phyloP scores from a whole-genome alignment of 352 stramenopile species.

The Saprolegnia diclina region DNA sequence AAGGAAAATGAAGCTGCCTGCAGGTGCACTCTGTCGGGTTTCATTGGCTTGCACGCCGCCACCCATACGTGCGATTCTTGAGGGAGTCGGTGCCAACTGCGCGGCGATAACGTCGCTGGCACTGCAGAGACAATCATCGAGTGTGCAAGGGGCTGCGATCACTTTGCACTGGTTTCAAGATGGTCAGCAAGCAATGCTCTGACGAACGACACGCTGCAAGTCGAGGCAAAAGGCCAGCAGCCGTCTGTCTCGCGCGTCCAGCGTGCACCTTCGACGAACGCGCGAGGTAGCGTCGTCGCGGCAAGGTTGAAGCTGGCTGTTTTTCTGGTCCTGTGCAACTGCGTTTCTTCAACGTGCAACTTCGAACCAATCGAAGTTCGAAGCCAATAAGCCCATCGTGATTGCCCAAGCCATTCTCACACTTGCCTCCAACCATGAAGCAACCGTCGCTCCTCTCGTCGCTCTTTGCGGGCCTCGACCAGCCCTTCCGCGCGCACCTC shows the following conservation, averaged over 20 bases:
- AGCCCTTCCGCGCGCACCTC: not conserved
- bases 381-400: not conserved
- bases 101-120: too few relatives aligned
- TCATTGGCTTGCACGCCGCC: not conserved
- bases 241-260: not conserved
- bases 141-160: too few relatives aligned
- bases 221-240: too few relatives aligned
- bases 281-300: not conserved
- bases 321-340: not conserved
- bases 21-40: not conserved
- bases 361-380: not conserved
- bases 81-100: too few relatives aligned
- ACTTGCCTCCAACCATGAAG: not conserved
- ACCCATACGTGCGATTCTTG: too few relatives aligned
- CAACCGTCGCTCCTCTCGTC: not conserved
- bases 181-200: too few relatives aligned
- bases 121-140: too few relatives aligned
- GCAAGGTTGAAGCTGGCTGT: not conserved
- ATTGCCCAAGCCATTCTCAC: not conserved
- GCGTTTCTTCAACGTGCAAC: not conserved
- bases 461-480: not conserved
- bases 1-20: not conserved
- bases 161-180: too few relatives aligned
- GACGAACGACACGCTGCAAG: too few relatives aligned
- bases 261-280: not conserved